Conservation (phyloP, 495 filamentous ascomycete species). For the Tuber borchii region DNA sequence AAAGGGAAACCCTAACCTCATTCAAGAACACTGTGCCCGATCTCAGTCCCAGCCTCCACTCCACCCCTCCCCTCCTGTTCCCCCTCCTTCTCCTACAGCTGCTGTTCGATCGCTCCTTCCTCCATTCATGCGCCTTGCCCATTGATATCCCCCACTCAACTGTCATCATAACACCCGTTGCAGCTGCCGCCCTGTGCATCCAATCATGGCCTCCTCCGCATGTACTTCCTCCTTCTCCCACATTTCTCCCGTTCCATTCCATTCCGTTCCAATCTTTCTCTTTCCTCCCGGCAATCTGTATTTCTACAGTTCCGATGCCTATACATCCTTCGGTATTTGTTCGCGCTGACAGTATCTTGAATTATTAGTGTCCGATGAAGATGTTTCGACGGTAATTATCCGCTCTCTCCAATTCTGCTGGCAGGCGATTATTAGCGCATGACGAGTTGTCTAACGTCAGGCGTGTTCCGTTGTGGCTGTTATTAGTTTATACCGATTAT, state of each 20-base stretch:
- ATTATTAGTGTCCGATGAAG: constrained; percentile 1
- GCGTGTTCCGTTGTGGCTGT: background rate
- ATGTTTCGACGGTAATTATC: constrained; percentile 2
- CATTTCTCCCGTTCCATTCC: background rate
- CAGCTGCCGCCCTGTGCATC: background rate
- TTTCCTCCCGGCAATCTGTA: background rate
- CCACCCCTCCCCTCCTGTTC: background rate
- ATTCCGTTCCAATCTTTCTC: background rate
- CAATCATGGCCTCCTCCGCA: background rate
- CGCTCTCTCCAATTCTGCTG: background rate
- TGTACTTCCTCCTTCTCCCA: constrained; percentile 2
- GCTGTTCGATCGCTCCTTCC: background rate
- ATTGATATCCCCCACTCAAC: constrained; percentile 4
- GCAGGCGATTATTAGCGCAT: background rate
- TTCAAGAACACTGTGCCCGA: constrained; percentile 2
- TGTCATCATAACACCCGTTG: background rate
- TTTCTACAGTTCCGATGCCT: background rate
- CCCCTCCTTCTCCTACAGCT: background rate
- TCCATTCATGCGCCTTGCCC: constrained; percentile 1
- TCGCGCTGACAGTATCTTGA: constrained; percentile 5
- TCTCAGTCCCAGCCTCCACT: background rate
- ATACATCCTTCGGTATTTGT: constrained; percentile 1
- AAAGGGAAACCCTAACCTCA: constrained; percentile 3
- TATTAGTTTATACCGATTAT: constrained; percentile 72
- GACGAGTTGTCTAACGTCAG: background rate